Evolutionary conservation across 768 basidiomycete genomes (phyloP), one percentile per base, ranked within the genome.

Genomic region (Candolleomyces efflorescens): DNA sequence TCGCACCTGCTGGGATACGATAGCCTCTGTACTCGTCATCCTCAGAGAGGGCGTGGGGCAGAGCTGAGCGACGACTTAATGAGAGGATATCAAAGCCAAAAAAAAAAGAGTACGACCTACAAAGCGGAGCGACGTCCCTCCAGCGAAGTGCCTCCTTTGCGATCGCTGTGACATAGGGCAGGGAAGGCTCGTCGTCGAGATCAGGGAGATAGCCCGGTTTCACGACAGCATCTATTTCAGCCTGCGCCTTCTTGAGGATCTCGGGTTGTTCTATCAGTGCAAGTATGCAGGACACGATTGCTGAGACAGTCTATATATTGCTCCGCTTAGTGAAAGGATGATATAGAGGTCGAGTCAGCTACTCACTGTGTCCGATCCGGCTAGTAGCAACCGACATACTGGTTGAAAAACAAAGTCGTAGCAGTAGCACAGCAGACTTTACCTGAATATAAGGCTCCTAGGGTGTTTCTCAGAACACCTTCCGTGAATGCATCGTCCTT

Each of bases 161-260:
- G 4, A 73, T 63, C 7, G 73, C 73, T 12, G 64, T 67, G 26
- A 72, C 62, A 39, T 70, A 74, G 3, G 73, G 73, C 18, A 75
- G 48, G 2, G 55, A 47, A 13, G 60, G 48, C 54, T 63, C 49
- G 44, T 73, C 73, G 1, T 64, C 63, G 39, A 71, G 67, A 36
- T 68, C 66, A 0, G 76, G 76, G 11, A 77, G 60, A 44, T 68
- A 57, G 18, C 68, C 67, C 5, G 58, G 53, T 17, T 71, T 68
- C 5, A 74, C 41, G 9, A 74, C 68, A 23, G 61, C 46, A 56
- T 75, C 75, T 3, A 78, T 62, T 51, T 76, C 70, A 3, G 44
- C 59, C 51, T 76, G 74, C 2, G 72, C 74, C 46, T 64, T 71
- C 37, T 60, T 62, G 9, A 71, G 62, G 9, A 69, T 66, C 4